Conservation (phyloP, 2,329 filamentous ascomycete species). For the Colletotrichum simmondsii region DNA sequence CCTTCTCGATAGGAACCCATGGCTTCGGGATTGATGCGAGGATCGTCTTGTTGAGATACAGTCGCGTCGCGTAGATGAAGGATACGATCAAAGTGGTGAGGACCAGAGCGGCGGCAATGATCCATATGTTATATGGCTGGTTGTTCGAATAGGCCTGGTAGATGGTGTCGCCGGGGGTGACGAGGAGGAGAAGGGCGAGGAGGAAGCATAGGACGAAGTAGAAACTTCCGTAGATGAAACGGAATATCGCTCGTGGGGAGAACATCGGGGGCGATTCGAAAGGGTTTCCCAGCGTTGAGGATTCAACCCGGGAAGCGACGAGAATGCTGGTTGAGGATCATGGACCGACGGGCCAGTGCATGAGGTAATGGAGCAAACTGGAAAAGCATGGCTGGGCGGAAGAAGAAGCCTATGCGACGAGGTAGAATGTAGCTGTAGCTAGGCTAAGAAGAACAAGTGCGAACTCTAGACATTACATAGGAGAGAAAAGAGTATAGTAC, state of each 20-base stretch:
- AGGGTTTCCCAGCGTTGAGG: constrained; percentile 31
- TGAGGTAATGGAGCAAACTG: constrained; percentile 38
- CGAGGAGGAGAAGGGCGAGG: constrained; percentile 77
- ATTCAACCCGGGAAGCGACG: constrained; percentile 36
- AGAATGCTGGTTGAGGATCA: constrained; percentile 29
- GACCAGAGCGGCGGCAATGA: constrained; percentile 81
- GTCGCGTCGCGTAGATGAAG: constrained; percentile 83
- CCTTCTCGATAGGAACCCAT: constrained; percentile 87
- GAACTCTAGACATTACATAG: constrained; percentile 30
- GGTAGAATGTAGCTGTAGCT: background rate
- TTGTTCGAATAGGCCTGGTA: constrained; percentile 76
- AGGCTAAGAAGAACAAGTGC: constrained; percentile 13
- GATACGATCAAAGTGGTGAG: constrained; percentile 76
- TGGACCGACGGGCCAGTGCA: constrained; percentile 31
- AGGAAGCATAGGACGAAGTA: constrained; percentile 83
- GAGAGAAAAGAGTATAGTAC: constrained; percentile 3
- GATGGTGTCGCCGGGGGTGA: constrained; percentile 85
- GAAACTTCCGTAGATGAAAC: constrained; percentile 82
- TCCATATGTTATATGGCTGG: constrained; percentile 84
- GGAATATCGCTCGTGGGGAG: constrained; percentile 69
- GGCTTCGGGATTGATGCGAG: constrained; percentile 86
- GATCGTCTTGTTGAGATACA: constrained; percentile 86
- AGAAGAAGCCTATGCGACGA: constrained; percentile 9
- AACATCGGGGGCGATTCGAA: constrained; percentile 45
- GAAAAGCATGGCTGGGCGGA: constrained; percentile 36